Base-by-base conservation (phyloP, 2,329 filamentous ascomycete species). In the Fusarium xyrophilum region DNA sequence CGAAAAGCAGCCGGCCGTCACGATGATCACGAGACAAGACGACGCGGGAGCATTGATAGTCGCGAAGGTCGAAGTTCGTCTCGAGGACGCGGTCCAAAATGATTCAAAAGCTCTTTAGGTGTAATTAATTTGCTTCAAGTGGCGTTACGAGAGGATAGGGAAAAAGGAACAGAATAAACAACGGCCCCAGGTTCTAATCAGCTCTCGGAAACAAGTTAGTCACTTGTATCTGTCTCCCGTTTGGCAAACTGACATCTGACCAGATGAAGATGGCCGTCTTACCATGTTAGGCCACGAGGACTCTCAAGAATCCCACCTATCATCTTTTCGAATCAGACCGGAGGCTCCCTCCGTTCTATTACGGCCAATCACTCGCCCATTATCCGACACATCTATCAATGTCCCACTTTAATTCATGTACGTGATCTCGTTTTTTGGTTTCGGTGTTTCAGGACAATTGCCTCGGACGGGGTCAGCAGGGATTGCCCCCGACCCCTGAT, bases 1-100 rank as follows among this genome's bases (percentile, higher is more conserved):
- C 77, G 74, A 36, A 75, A 74, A 62, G 76, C 65, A 33, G 73
- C 74, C 30, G 74, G 73, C 50, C 75, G 74, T 47, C 60, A 78
- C 17, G 77, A 77, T 30, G 74, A 77, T n/a, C 71, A 75, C n/a
- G 72, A 74, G 40, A 68, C 70, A 47, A 74, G 80, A 65, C 79
- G 80, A 42, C 82, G 84, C 40, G 81, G 78, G 65, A 85, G 83
- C 70, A 80, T 84, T 47, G 72, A 72, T 21, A 85, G 82, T 69
- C 80, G 84, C 44, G 72, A 69, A 19, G 78, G 78, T 65, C 78
- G 80, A 46, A 81, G 79, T 56, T 77, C 77, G 48, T 83, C 81
- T 38, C 77, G 74, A 33, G 75, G 76, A 25, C 79, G 79, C 33
- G 74, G 74, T 52, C 71, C 79, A 51, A 78, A 79, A 51, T 77